These are phyloP conservation scores for Phytophthora sp. DNA, from an alignment of 352 stramenopile species.

Conservation along the genomic window DNA sequence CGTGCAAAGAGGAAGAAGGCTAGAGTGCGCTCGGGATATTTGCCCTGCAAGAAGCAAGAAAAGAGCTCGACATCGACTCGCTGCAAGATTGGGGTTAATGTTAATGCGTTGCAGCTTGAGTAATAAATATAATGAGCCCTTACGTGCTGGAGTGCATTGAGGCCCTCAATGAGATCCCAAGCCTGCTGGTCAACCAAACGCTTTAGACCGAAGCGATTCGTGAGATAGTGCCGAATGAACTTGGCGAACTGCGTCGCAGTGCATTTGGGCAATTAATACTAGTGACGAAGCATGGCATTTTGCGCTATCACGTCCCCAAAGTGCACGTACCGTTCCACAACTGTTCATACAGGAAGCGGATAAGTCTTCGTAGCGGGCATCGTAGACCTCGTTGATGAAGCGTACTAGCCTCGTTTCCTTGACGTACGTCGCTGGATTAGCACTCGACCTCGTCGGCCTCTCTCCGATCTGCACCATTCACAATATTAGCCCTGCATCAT, in stretches of 20 bases:
- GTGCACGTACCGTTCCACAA: conserved; percentile 17
- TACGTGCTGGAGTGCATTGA: conserved; percentile 50
- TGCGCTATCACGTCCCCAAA: too few species aligned
- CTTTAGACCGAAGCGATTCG: conserved; percentile 67
- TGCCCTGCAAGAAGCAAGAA: conserved; percentile 58
- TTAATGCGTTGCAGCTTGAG: neutral
- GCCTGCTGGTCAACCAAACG: conserved; percentile 68
- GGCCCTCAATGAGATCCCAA: conserved; percentile 58
- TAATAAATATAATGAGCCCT: neutral
- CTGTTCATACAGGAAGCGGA: conserved; percentile 17
- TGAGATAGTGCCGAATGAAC: conserved; percentile 67
- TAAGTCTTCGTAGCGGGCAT: conserved; percentile 50
- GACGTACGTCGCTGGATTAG: conserved; percentile 24
- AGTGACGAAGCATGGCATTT: too few species aligned
- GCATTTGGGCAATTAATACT: too few species aligned
- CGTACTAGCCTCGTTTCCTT: conserved; percentile 57
- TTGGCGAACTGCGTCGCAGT: conserved; percentile 40
- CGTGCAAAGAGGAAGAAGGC: conserved; percentile 63
- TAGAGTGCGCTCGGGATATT: conserved; percentile 49
- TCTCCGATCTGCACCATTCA: conserved; percentile 29
- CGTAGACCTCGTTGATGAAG: conserved; percentile 78
- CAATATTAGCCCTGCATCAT: neutral
- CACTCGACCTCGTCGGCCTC: neutral
- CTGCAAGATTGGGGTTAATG: conserved; percentile 7
- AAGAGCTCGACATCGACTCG: conserved; percentile 69